phyloP scores from a whole-genome alignment of 371 early-diverging fungal species.

The Mortierella sp. region DNA sequence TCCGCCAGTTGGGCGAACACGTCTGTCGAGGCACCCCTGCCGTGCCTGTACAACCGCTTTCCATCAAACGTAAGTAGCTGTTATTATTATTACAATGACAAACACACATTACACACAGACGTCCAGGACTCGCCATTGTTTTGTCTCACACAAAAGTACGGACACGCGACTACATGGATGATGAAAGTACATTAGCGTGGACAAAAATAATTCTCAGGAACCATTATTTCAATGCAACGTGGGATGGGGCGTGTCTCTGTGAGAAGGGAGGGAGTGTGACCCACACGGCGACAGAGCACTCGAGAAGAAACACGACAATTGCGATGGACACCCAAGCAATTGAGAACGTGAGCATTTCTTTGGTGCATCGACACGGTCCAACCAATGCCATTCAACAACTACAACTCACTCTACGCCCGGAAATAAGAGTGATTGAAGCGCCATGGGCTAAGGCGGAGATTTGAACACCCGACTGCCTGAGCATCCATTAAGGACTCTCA shows the following conservation, averaged over 20 bases:
- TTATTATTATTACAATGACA: neutral
- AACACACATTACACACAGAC: neutral
- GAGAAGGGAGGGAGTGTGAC: neutral
- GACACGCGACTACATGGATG: neutral
- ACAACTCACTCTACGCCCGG: neutral
- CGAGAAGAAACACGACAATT: neutral
- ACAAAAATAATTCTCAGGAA: conserved; percentile 8
- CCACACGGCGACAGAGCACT: conserved; percentile 9
- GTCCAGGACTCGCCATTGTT: too few species aligned
- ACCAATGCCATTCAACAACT: neutral
- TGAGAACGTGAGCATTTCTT: neutral
- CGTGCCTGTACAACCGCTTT: conserved; percentile 66
- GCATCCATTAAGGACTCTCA: neutral
- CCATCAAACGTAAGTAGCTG: conserved; percentile 38
- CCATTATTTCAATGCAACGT: neutral
- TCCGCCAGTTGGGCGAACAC: conserved; percentile 71
- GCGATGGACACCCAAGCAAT: neutral
- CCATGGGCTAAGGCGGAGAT: conserved; percentile 2
- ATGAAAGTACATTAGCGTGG: neutral
- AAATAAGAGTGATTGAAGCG: neutral
- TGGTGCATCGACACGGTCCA: conserved; percentile 2
- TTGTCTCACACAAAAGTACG: too few species aligned
- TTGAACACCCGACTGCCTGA: neutral
- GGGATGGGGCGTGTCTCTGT: neutral
- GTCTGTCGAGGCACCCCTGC: conserved; percentile 70